Evolutionary conservation across 2,329 filamentous ascomycete genomes (phyloP), one percentile per base, ranked within the genome.

Genomic region (Chaetothyriales sp.): DNA sequence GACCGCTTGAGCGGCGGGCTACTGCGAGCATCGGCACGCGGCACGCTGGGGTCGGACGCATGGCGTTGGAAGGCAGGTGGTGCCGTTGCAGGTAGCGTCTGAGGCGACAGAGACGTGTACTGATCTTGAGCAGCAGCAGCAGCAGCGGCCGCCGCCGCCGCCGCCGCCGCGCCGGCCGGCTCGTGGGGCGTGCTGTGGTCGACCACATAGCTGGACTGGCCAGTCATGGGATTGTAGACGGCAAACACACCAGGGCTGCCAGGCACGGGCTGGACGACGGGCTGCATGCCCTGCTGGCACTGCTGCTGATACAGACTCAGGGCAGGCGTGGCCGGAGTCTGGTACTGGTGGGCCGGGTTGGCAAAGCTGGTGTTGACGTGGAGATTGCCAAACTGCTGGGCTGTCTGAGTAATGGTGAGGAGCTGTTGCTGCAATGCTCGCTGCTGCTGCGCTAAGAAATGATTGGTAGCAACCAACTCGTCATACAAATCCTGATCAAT

Each of bases 371-470:
- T 54, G 64, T 76, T 82, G 54, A 94, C 66, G 67, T 77, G 88
- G 70, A 94, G 73, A 58, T 80, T 81, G 66, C 89, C 85, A 63
- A 89, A 85, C 68, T 89, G 85, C 69, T 89, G 85, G 54, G 87
- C 85, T 40, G 86, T 85, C 49, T 83, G 82, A 63, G 90, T 92
- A 20, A 95, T 81, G 58, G 74, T 86, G 60, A 88, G 80, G 59
- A 97, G 77, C 71, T 97, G 89, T 71, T 95, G 89, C 70, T 97
- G 89, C 49, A 97, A 80, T 58, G 86, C 85, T 71, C 95, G 89
- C 70, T 97, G 90, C 70, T 95, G 89, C 65, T 95, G 88, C 43
- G 89, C 88, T 48, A 98, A 77, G 65, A 94, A 94, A 66, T 92
- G 73, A 67, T 95, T 95, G 63, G 89, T 94, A 52, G 88, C 85